phyloP scores from a whole-genome alignment of 116 monocot genomes.

The Thalassia testudinum region DNA sequence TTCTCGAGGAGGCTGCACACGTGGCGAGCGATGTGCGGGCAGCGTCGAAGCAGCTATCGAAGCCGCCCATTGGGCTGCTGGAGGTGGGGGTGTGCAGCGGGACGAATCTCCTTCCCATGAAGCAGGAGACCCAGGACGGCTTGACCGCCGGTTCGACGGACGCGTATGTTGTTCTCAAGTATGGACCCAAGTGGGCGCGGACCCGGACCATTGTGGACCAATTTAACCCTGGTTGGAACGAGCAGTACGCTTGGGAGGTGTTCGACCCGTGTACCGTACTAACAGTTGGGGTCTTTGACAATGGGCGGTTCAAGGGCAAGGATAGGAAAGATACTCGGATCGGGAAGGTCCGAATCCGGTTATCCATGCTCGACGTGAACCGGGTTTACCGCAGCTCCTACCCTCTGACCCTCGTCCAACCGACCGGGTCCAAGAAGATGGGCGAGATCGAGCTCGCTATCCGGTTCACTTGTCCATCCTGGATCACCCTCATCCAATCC shows the following conservation, averaged over 20 bases:
- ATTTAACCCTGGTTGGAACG: constrained; percentile 85
- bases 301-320: constrained; percentile 20
- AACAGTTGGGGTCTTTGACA: constrained; percentile 78
- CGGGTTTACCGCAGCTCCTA: constrained; percentile 43
- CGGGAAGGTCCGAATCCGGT: constrained; percentile 74
- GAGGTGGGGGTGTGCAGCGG: constrained; percentile 72
- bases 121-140: constrained; percentile 22
- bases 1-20: constrained; percentile 77
- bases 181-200: constrained; percentile 86
- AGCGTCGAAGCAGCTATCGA: constrained; percentile 57
- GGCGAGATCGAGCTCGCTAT: constrained; percentile 80
- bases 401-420: constrained; percentile 48
- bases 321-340: constrained; percentile 31
- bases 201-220: constrained; percentile 73
- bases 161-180: constrained; percentile 74
- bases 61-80: constrained; percentile 58
- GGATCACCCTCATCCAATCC: constrained; percentile 51
- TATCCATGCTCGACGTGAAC: constrained; percentile 73
- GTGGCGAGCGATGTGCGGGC: constrained; percentile 71
- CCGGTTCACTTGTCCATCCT: constrained; percentile 62
- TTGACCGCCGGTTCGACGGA: constrained; percentile 45
- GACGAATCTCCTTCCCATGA: constrained; percentile 60
- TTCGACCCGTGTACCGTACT: constrained; percentile 93
- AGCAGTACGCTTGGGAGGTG: constrained; percentile 95
- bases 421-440: constrained; percentile 67